Percentiles rank a stretch among this genome's conserved stretches.
Conservation (phyloP, 2,329 filamentous ascomycete species). For the Colletotrichum tabaci region DNA sequence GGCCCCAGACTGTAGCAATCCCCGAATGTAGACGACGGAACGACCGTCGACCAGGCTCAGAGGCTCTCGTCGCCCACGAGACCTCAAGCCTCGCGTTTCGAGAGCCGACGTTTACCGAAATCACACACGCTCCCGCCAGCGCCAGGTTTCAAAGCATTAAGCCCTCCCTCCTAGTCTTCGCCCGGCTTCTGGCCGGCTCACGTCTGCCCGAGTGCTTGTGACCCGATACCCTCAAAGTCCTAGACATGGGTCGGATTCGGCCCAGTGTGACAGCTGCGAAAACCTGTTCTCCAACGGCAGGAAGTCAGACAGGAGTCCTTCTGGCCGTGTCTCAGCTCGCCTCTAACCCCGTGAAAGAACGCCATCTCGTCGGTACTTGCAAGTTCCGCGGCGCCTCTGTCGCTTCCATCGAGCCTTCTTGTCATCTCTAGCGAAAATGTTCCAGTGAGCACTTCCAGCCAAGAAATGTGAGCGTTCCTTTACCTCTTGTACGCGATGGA, state of each 20-base stretch:
- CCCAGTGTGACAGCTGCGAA: background rate
- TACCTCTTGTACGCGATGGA: background rate
- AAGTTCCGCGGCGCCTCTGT: too few species aligned
- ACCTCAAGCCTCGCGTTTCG: background rate
- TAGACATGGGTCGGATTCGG: background rate
- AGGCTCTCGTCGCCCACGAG: background rate
- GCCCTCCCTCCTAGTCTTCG: background rate
- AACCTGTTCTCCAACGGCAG: background rate
- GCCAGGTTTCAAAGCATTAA: slow-evolving; percentile 1
- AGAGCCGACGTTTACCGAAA: background rate
- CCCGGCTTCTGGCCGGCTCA: background rate
- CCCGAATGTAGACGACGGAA: too few species aligned
- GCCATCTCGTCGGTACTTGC: background rate
- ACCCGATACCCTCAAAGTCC: background rate
- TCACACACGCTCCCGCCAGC: background rate
- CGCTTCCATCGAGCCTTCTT: background rate
- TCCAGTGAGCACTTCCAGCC: background rate
- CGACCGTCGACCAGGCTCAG: too few species aligned
- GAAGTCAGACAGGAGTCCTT: background rate
- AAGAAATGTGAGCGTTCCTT: background rate
- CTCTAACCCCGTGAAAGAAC: background rate
- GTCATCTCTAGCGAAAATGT: too few species aligned
- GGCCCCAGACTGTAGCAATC: too few species aligned
- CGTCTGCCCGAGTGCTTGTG: background rate
- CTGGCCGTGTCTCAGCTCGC: slow-evolving; percentile 7